These are phyloP conservation scores for Monilinia fructicola DNA, from an alignment of 2,329 filamentous ascomycete species.

Conservation along the genomic window DNA sequence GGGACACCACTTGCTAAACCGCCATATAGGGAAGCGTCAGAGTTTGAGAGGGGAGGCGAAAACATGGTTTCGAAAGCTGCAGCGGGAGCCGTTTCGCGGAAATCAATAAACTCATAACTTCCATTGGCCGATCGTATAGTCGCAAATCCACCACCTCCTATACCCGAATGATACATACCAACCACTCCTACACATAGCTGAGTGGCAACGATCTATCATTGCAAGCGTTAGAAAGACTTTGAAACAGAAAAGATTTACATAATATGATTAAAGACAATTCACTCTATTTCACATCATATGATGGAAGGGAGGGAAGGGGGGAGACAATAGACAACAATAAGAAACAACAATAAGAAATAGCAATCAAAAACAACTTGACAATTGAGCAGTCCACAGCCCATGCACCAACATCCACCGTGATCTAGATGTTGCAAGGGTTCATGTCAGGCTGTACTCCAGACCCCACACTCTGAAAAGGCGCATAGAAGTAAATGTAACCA, in stretches of 20 bases:
- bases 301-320: no score
- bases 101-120: constrained; percentile 67
- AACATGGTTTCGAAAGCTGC: constrained; percentile 63
- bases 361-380: no score
- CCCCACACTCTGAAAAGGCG: no score
- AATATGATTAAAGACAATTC: no score
- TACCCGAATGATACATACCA: constrained; percentile 57
- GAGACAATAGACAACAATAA: no score
- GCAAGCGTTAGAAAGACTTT: background rate
- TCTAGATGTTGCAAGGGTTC: no score
- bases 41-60: constrained; percentile 50
- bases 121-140: constrained; percentile 59
- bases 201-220: constrained; percentile 52
- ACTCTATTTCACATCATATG: no score
- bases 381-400: no score
- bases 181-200: constrained; percentile 55
- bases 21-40: constrained; percentile 53
- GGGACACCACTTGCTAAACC: constrained; percentile 58
- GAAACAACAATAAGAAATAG: no score
- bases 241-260: background rate
- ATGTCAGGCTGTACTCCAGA: no score
- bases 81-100: constrained; percentile 66
- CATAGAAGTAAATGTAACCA: background rate
- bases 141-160: constrained; percentile 69
- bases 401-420: no score